Conservation (phyloP, 2,329 filamentous ascomycete genomes). For the Biscogniauxia marginata region DNA sequence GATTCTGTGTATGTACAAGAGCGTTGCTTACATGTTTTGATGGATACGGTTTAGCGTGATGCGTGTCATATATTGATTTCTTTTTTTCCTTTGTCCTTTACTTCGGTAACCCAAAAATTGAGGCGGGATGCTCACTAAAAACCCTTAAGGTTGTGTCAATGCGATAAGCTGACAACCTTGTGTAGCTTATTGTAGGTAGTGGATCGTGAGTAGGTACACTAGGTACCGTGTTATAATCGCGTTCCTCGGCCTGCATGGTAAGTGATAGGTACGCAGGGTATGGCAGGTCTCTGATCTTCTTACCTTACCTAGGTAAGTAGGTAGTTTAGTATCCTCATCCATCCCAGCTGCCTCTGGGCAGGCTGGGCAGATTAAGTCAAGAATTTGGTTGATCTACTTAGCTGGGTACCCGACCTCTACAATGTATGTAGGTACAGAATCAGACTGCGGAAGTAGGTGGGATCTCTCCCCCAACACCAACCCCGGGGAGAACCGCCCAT, state of each 20-base stretch:
- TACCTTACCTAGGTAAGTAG: neutral
- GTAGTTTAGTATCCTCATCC: too few relatives aligned
- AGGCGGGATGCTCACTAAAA: neutral
- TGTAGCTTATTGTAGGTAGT: neutral
- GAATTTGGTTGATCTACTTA: neutral
- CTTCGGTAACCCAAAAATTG: neutral
- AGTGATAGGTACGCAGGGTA: neutral
- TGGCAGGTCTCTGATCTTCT: neutral
- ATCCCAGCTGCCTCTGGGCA: too few relatives aligned
- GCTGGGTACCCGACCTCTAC: neutral
- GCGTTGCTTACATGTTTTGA: neutral
- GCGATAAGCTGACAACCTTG: neutral
- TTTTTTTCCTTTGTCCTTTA: neutral
- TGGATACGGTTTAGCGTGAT: neutral
- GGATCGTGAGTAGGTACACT: too few relatives aligned
- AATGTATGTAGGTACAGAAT: neutral
- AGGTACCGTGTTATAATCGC: too few relatives aligned
- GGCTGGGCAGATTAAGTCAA: too few relatives aligned
- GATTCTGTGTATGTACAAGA: neutral
- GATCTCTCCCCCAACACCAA: neutral
- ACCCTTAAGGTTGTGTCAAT: neutral
- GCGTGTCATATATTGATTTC: neutral
- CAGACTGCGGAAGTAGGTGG: too few relatives aligned
- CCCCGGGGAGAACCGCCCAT: neutral
- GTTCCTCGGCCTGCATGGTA: too few relatives aligned